Evolutionary conservation across 2,329 filamentous ascomycete genomes (phyloP), one percentile per base, ranked within the genome.

Genomic region (Pseudodiploospora longispora): DNA sequence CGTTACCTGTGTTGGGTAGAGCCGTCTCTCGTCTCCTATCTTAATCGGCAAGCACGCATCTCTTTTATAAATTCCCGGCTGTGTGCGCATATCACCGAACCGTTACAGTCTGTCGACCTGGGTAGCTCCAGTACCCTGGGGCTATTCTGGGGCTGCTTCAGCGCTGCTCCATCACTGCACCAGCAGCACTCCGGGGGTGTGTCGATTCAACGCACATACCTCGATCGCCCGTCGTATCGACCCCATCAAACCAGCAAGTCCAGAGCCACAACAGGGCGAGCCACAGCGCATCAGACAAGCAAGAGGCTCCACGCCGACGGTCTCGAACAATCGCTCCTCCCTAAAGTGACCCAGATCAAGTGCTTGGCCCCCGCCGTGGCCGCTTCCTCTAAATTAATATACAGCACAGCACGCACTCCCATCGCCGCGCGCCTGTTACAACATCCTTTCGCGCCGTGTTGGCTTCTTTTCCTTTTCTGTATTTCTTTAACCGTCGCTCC

Each of bases 161-260:
- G 19, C 19, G 19, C 19, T 19, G 19, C 19, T 19, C 19, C 19
- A 19, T 19, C 19, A 19, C 19, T 19, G 19, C 19, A 19, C 19
- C 19, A 19, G 19, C 19, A 19, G 19, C 19, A 19, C 19, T 19
- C 19, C 19, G 6, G 46, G 46, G 46, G 46, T 47, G 42, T 47
- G 42, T 44, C 46, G 46, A 47, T 47, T 41, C 46, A 47, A 42
- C 42, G 40, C 42, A 45, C 30, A 47, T 42, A 40, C 41, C 42
- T 42, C 46, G 46, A 47, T 47, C 46, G 30, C 37, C 40, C 39
- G 45, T 47, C 45, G 42, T 38, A 47, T 47, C 45, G 38, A 44
- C 37, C 45, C 42, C 44, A 44, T 46, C 38, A 38, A 42, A 19
- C 19, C 19, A 19, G 19, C 41, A 46, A 46, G 40, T 36, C 42